Conservation (phyloP, 352 stramenopile species). For the Phytophthora citricola region DNA sequence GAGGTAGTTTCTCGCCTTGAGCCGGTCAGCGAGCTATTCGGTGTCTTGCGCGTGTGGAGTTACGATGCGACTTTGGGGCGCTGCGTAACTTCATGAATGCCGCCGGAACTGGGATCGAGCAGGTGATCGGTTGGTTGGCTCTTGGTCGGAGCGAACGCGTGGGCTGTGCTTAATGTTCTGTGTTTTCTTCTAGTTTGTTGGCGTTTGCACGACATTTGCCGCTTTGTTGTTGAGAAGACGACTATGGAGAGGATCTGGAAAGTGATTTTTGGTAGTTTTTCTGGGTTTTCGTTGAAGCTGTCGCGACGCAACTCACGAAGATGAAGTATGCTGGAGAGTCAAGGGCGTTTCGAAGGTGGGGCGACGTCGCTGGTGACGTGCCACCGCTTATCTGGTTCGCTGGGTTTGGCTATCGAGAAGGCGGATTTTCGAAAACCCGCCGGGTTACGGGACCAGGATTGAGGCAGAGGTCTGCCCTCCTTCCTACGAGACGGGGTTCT, state of each 20-base stretch:
- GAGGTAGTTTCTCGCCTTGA: constrained; percentile 15
- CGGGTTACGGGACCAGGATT: neutral
- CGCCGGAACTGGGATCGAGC: constrained; percentile 29
- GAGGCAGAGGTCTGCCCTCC: constrained; percentile 6
- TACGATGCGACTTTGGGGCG: constrained; percentile 30
- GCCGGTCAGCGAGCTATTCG: constrained; percentile 22
- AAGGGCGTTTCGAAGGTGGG: constrained; percentile 12
- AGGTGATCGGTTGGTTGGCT: constrained; percentile 27
- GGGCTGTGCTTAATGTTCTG: constrained; percentile 38
- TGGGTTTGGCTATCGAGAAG: constrained; percentile 1
- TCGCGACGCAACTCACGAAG: constrained; percentile 12
- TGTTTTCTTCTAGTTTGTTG: constrained; percentile 34
- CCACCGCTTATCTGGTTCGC: constrained; percentile 12
- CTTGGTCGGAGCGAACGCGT: constrained; percentile 22
- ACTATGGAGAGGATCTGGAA: constrained; percentile 15
- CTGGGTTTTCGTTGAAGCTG: constrained; percentile 19
- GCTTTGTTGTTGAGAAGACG: constrained; percentile 8
- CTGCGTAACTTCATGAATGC: constrained; percentile 49
- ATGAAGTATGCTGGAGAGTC: constrained; percentile 6
- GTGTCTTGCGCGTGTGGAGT: constrained; percentile 11
- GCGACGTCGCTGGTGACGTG: constrained; percentile 25
- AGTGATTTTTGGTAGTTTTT: constrained; percentile 31
- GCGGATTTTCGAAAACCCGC: constrained; percentile 12
- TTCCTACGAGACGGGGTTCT: constrained; percentile 16
- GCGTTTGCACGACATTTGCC: constrained; percentile 24